Evolutionary conservation across 2,329 filamentous ascomycete species (phyloP).

Genomic region (Microcyclospora pomicola): DNA sequence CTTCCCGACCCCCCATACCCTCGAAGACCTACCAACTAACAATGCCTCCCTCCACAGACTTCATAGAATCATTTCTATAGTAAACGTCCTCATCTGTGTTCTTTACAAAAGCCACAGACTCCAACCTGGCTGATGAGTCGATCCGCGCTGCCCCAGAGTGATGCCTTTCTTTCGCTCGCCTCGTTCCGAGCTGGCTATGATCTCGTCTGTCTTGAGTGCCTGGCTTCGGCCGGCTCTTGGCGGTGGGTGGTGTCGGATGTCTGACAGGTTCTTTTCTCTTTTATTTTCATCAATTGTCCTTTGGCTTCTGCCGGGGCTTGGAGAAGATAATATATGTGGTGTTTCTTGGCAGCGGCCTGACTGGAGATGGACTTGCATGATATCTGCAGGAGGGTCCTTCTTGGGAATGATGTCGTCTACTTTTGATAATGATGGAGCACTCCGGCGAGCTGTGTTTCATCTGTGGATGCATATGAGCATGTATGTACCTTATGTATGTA

Average conservation of each 20-base stretch:
- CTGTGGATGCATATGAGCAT: too few species aligned
- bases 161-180: conserved; percentile 16
- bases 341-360: too few species aligned
- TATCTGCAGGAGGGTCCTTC: too few species aligned
- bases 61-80: conserved; percentile 10
- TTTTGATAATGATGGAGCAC: too few species aligned
- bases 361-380: too few species aligned
- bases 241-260: conserved; percentile 22
- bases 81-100: conserved; percentile 9
- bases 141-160: conserved; percentile 23
- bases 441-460: too few species aligned
- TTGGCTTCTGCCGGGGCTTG: too few species aligned
- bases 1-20: neutral
- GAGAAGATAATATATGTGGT: too few species aligned
- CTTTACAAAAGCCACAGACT: conserved; percentile 15
- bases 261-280: conserved; percentile 20
- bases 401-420: too few species aligned
- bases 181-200: conserved; percentile 19
- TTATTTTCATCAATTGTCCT: conserved; percentile 4
- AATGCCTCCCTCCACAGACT: conserved; percentile 2
- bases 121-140: conserved; percentile 23
- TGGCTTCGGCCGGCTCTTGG: conserved; percentile 20
- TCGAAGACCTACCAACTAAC: neutral
- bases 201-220: conserved; percentile 20
- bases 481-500: too few species aligned